phyloP scores from a whole-genome alignment of 441 rosid genomes.

The Erysimum pusillum region DNA sequence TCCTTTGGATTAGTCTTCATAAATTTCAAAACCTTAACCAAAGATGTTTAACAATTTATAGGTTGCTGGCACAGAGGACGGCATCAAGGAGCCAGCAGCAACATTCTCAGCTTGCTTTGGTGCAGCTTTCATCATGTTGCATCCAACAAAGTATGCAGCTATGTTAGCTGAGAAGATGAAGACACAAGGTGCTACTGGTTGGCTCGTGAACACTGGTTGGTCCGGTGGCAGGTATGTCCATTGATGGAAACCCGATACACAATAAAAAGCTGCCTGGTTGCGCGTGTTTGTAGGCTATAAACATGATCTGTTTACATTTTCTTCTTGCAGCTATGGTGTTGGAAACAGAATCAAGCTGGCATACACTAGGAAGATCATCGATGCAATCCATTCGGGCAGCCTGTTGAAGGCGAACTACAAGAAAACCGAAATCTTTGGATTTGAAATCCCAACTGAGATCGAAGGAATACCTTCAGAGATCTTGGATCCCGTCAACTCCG shows the following conservation, averaged over 20 bases:
- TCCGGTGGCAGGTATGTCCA: slow-evolving; percentile 84
- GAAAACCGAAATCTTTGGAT: slow-evolving; percentile 85
- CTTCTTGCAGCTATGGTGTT: slow-evolving; percentile 70
- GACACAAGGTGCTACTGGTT: slow-evolving; percentile 90
- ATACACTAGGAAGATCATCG: slow-evolving; percentile 84
- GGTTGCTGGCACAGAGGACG: slow-evolving; percentile 98
- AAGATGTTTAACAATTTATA: slow-evolving; percentile 37
- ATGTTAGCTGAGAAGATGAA: slow-evolving; percentile 97
- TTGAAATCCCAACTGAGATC: slow-evolving; percentile 75
- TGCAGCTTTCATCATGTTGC: slow-evolving; percentile 96
- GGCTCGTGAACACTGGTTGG: slow-evolving; percentile 99
- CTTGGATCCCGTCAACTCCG: slow-evolving; percentile 81
- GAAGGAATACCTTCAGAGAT: slow-evolving; percentile 92
- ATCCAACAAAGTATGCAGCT: slow-evolving; percentile 95
- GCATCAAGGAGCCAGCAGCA: slow-evolving; percentile 91
- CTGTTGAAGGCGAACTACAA: slow-evolving; percentile 72
- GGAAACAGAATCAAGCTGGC: slow-evolving; percentile 88
- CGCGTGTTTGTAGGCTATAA: background rate
- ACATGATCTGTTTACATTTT: background rate
- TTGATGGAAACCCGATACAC: background rate
- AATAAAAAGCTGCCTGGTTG: background rate
- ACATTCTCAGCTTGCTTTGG: slow-evolving; percentile 98
- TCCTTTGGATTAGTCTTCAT: background rate
- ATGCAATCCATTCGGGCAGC: slow-evolving; percentile 89
- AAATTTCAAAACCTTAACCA: slow-evolving; percentile 20